Base-by-base conservation (phyloP, 2,329 filamentous ascomycete species). In the Didymella lethalis region DNA sequence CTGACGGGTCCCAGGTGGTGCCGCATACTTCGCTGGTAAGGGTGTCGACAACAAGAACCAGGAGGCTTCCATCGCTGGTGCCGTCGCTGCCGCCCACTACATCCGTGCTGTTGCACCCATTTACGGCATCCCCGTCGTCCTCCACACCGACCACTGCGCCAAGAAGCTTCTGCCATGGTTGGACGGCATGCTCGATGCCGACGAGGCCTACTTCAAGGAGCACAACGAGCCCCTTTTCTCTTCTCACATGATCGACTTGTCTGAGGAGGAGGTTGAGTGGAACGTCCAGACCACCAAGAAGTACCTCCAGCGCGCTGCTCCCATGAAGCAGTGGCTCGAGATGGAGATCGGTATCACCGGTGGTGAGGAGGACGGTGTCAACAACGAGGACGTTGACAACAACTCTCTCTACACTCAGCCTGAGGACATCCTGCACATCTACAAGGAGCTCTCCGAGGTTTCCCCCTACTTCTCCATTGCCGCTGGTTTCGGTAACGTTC, bases 81-180 rank as follows among this genome's bases (percentile, higher is more conserved):
- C 91, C 78, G 82, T 98, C 67, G 93, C 95, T 64, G 75, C 74
- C 45, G 95, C 95, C 70, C 91, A 97, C 84, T 98, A 92, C 85
- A 92, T 97, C 83, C 92, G 93, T 77, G 84, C 90, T 70, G 82
- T 98, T 74, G 92, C 95, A 51, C 92, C 94, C 62, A 71, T 86
- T 70, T 99, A 99, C 82, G 92, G 90, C 71, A 57, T 62, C 18
- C 61, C 61, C 46, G 61, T 63, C 23, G 54, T 63, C 20, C 58
- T 64, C n/a, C 93, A 97, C 88, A 96, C 94, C 78, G 95, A 99
- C 80, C 95, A 98, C 86, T 97, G 94, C 83, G 94, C 95, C 78
- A 98, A 98, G 91, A 98, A 98, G 89, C 92, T 98, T 60, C 89
- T 98, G 57, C 95, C 95, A 64, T 98, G 94, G 94, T 85, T 98